Percentiles rank a stretch among this genome's conserved stretches.
Evolutionary conservation across 495 filamentous ascomycete genomes (phyloP).

Genomic region (Viridothelium virens): DNA sequence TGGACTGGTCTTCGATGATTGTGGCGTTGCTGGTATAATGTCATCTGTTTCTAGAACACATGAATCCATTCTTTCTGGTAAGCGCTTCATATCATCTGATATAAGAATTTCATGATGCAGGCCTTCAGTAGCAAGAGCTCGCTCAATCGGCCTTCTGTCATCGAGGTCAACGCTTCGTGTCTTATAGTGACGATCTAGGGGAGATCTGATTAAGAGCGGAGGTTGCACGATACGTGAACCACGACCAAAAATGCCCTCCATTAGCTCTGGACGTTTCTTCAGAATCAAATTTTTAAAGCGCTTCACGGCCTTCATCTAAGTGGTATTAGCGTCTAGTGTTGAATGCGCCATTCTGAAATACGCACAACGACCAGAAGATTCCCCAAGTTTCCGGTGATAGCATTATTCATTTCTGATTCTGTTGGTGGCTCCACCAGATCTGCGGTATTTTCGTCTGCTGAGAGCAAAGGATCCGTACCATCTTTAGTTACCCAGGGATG

Average conservation of each 20-base stretch:
- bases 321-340: too few relatives aligned
- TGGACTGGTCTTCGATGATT: background rate
- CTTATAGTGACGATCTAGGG: conserved; percentile 31
- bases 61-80: conserved; percentile 25
- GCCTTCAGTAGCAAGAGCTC: conserved; percentile 44
- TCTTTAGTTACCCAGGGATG: conserved; percentile 90
- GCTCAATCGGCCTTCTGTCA: conserved; percentile 43
- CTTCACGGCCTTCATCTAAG: conserved; percentile 81
- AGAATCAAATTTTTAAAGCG: conserved; percentile 64
- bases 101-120: conserved; percentile 38
- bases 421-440: conserved; percentile 72
- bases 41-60: conserved; percentile 8
- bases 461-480: conserved; percentile 71
- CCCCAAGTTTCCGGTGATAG: conserved; percentile 81
- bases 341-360: too few relatives aligned
- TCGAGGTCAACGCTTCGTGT: conserved; percentile 46
- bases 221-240: conserved; percentile 52
- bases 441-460: conserved; percentile 78
- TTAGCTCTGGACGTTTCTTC: conserved; percentile 39
- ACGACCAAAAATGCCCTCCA: conserved; percentile 52
- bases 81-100: conserved; percentile 25
- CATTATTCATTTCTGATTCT: conserved; percentile 77
- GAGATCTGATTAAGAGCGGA: conserved; percentile 47
- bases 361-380: conserved; percentile 78
- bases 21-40: background rate